Evolutionary conservation across 495 filamentous ascomycete genomes (phyloP).

Genomic region (Xylaria grammica): DNA sequence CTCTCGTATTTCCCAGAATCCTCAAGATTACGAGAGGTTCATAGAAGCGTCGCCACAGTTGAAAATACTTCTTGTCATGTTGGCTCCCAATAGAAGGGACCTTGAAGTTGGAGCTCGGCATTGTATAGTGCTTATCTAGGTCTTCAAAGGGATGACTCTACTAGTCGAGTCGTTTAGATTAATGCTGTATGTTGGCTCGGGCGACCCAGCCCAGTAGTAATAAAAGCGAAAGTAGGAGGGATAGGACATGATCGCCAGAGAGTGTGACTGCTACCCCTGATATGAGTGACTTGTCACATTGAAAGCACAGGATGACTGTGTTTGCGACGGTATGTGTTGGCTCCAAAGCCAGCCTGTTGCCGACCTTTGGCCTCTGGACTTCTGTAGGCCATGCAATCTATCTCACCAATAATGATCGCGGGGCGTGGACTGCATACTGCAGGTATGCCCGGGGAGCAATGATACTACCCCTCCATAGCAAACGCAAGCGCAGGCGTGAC

Average conservation of each 20-base stretch:
- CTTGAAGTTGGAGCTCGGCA: slow-evolving; percentile 33
- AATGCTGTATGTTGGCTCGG: no score
- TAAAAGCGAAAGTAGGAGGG: neutral
- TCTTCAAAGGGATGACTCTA: neutral
- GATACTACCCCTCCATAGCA: slow-evolving; percentile 6
- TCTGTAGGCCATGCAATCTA: no score
- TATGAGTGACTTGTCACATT: neutral
- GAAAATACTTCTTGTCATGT: slow-evolving; percentile 12
- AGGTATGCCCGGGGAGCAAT: neutral
- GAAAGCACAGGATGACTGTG: neutral
- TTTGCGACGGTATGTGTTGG: neutral
- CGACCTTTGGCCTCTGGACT: neutral
- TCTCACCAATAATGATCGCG: neutral
- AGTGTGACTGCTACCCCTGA: neutral
- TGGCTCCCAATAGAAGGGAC: no score
- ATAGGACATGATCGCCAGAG: neutral
- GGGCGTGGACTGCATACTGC: neutral
- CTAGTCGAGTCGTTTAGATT: neutral
- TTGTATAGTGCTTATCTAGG: neutral
- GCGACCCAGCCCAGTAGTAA: no score
- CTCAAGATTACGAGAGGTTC: slow-evolving; percentile 39
- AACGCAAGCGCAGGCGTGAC: no score
- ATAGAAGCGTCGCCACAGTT: slow-evolving; percentile 39
- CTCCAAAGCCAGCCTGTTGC: neutral
- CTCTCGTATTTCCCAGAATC: slow-evolving; percentile 37